These are phyloP conservation scores for Trichoderma gracile DNA, from an alignment of 2,329 filamentous ascomycete genomes.

Conservation along the genomic window DNA sequence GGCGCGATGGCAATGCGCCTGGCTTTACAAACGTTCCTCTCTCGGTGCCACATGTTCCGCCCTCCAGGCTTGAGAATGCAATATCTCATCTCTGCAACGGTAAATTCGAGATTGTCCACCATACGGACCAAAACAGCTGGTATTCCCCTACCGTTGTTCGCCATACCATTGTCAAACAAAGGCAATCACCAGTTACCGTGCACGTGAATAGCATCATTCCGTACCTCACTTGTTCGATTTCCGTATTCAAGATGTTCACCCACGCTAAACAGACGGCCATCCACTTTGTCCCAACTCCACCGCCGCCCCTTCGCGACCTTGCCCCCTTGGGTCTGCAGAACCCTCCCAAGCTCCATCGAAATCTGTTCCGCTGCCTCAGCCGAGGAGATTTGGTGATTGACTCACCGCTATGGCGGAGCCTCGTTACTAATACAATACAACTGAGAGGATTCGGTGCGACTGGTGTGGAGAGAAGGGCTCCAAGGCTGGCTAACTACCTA, in stretches of 20 bases:
- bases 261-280: slow-evolving; percentile 4
- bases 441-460: not conserved
- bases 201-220: not conserved
- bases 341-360: not conserved
- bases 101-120: too few relatives aligned
- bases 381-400: not conserved
- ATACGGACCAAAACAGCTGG: not conserved
- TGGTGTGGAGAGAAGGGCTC: not conserved
- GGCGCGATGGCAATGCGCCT: not conserved
- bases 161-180: too few relatives aligned
- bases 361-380: not conserved
- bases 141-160: not conserved
- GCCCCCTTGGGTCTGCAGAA: slow-evolving; percentile 12
- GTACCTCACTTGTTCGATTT: not conserved
- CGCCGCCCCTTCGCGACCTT: slow-evolving; percentile 4
- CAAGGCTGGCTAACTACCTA: not conserved
- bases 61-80: not conserved
- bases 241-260: too few relatives aligned
- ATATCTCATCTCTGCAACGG: not conserved
- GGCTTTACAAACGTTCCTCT: slow-evolving; percentile 15
- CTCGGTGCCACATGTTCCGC: not conserved
- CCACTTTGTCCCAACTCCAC: slow-evolving; percentile 11
- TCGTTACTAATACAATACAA: not conserved
- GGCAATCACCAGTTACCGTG: too few relatives aligned
- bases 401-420: slow-evolving; percentile 19